phyloP scores from a whole-genome alignment of 345 rosid genomes.

The Dovyalis caffra region DNA sequence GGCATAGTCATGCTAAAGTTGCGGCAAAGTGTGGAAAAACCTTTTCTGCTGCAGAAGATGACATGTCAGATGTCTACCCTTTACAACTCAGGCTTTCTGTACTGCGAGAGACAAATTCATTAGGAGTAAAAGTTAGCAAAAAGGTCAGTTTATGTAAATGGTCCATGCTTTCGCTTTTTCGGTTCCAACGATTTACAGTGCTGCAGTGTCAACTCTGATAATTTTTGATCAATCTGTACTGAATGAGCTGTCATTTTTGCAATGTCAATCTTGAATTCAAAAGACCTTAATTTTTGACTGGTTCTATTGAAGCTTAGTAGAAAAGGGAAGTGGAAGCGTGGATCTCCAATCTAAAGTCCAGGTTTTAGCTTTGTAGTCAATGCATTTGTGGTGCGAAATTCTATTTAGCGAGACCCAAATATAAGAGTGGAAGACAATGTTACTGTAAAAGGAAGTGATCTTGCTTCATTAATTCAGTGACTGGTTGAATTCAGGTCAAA shows the following conservation, averaged over 20 bases:
- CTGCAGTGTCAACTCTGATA: not conserved
- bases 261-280: not conserved
- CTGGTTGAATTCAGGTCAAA: too few species aligned
- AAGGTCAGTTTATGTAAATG: constrained; percentile 44
- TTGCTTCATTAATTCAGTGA: not conserved
- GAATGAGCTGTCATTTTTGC: constrained; percentile 1
- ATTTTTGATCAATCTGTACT: not conserved
- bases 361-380: too few species aligned
- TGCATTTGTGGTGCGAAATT: too few species aligned
- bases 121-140: constrained; percentile 89
- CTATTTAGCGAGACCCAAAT: not conserved
- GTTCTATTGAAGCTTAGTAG: not conserved
- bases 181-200: not conserved
- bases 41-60: constrained; percentile 81
- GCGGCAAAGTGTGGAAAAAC: constrained; percentile 60
- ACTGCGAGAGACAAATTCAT: constrained; percentile 53
- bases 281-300: not conserved
- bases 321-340: not conserved
- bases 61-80: constrained; percentile 92
- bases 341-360: too few species aligned
- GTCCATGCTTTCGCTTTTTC: constrained; percentile 9
- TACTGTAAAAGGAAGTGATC: not conserved
- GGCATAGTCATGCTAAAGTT: constrained; percentile 83
- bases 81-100: constrained; percentile 81
- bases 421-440: not conserved